Percentiles rank a stretch among this genome's conserved stretches.
Evolutionary conservation across 1,139 yeast genomes (phyloP).

Genomic region (Blastobotrys elegans): DNA sequence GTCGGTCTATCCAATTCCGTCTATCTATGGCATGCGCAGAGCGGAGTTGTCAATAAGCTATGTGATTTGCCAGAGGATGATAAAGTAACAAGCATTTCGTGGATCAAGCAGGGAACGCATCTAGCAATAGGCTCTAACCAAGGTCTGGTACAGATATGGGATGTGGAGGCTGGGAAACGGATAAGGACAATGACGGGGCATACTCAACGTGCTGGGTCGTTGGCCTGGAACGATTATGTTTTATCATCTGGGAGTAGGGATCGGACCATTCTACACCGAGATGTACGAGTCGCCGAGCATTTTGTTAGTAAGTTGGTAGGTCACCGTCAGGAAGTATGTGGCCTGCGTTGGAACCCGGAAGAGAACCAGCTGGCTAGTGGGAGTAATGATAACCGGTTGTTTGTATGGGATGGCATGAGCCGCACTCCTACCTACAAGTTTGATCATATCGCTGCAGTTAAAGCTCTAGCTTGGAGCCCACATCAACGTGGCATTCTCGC

Average conservation of each 20-base stretch:
- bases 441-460: conserved; percentile 93
- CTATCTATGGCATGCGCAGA: conserved; percentile 84
- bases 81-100: conserved; percentile 72
- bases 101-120: conserved; percentile 85
- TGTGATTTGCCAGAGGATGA: conserved; percentile 62
- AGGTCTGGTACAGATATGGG: conserved; percentile 94
- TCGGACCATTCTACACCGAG: conserved; percentile 78
- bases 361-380: conserved; percentile 52
- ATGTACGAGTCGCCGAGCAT: conserved; percentile 84
- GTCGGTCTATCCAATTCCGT: conserved; percentile 89
- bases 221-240: conserved; percentile 93
- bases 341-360: conserved; percentile 87
- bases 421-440: conserved; percentile 66
- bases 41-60: conserved; percentile 77
- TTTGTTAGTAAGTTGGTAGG: conserved; percentile 63
- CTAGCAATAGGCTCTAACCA: conserved; percentile 84
- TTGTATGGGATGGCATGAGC: conserved; percentile 81
- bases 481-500: conserved; percentile 92
- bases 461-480: conserved; percentile 97
- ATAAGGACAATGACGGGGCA: conserved; percentile 93
- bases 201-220: conserved; percentile 71
- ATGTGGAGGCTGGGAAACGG: conserved; percentile 77
- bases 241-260: conserved; percentile 87
- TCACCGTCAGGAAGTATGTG: conserved; percentile 95
- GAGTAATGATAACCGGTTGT: conserved; percentile 77